phyloP scores from a whole-genome alignment of 1,284 basidiomycete genomes.

The Macrocystidia cucumis region DNA sequence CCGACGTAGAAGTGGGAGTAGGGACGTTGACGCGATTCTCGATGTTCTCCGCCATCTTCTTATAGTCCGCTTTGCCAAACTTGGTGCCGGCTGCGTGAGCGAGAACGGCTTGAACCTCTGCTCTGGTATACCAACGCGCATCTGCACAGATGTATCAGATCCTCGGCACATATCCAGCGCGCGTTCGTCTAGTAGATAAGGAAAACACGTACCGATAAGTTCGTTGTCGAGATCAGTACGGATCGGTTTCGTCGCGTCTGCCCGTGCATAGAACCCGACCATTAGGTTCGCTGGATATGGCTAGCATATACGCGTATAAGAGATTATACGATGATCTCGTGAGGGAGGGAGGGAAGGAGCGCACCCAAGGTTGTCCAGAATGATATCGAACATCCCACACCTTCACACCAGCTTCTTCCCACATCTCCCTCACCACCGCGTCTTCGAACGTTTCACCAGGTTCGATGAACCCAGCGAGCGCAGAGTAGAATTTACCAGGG shows the following conservation, averaged over 20 bases:
- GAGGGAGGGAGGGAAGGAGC: constrained; percentile 11
- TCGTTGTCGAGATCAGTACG: constrained; percentile 92
- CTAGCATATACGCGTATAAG: constrained; percentile 25
- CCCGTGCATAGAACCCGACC: constrained; percentile 83
- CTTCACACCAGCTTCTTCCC: constrained; percentile 90
- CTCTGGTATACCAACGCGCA: constrained; percentile 82
- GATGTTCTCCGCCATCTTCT: constrained; percentile 39
- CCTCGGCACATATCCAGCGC: neutral
- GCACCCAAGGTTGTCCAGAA: constrained; percentile 78
- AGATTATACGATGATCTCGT: too few species aligned
- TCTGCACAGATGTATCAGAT: constrained; percentile 38
- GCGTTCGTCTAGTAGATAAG: neutral
- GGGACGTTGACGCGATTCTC: constrained; percentile 24
- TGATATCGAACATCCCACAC: constrained; percentile 86
- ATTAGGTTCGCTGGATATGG: constrained; percentile 88
- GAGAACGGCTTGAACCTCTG: constrained; percentile 63
- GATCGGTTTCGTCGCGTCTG: constrained; percentile 67
- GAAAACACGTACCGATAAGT: constrained; percentile 62
- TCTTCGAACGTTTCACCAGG: constrained; percentile 96
- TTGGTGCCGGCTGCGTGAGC: constrained; percentile 45
- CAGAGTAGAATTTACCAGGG: constrained; percentile 74
- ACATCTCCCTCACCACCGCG: constrained; percentile 86
- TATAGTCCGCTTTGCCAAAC: constrained; percentile 51
- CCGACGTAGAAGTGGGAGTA: too few species aligned
- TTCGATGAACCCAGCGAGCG: constrained; percentile 87